Evolutionary conservation across 495 filamentous ascomycete species (phyloP).

Genomic region (Penicilliopsis zonata): DNA sequence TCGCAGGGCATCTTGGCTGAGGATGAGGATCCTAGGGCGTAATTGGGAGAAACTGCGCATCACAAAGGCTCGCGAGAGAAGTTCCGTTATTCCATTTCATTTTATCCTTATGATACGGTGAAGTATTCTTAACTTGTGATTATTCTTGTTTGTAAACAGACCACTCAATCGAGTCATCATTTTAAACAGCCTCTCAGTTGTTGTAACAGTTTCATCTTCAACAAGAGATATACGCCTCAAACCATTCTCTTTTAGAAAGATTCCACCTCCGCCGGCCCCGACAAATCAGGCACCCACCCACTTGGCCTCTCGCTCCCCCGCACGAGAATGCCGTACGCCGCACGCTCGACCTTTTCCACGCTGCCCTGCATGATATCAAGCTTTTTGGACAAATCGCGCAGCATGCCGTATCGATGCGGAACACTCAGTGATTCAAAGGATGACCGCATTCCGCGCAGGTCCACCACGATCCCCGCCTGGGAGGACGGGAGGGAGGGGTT

Average conservation of each 20-base stretch:
- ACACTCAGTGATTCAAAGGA: slow-evolving; percentile 59
- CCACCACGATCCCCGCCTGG: slow-evolving; percentile 46
- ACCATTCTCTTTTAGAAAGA: slow-evolving; percentile 21
- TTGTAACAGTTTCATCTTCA: too few species aligned
- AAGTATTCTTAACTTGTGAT: too few species aligned
- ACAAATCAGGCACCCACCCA: slow-evolving; percentile 83
- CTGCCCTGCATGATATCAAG: slow-evolving; percentile 73
- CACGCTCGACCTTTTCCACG: slow-evolving; percentile 87
- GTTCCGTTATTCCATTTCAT: background rate
- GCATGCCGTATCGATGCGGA: slow-evolving; percentile 29
- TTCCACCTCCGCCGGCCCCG: slow-evolving; percentile 33
- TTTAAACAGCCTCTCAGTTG: too few species aligned
- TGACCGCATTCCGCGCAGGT: slow-evolving; percentile 62
- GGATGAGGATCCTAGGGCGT: slow-evolving; percentile 34
- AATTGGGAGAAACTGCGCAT: background rate
- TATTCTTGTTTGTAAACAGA: too few species aligned
- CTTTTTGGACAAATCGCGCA: slow-evolving; percentile 64
- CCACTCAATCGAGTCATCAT: too few species aligned
- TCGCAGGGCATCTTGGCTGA: slow-evolving; percentile 64
- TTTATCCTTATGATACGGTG: background rate
- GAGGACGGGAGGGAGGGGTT: slow-evolving; percentile 8
- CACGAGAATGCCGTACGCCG: slow-evolving; percentile 76
- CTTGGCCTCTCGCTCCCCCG: slow-evolving; percentile 79
- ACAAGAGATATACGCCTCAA: too few species aligned
- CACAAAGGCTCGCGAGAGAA: background rate